Evolutionary conservation across 768 basidiomycete genomes (phyloP).

Genomic region (Mycena metata): DNA sequence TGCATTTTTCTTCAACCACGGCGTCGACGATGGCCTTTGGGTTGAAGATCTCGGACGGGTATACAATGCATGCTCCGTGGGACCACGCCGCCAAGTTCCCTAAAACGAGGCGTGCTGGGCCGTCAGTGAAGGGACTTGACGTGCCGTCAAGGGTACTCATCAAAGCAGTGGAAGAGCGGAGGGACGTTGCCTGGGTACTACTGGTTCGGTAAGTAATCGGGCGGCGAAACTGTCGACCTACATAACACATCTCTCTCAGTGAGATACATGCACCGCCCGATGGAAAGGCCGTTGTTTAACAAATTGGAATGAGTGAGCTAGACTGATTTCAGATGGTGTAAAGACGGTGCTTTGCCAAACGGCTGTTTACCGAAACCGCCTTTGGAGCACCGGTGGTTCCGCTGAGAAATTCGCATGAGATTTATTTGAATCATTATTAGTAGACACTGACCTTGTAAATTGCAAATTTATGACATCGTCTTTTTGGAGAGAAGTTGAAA

Average conservation of each 20-base stretch:
- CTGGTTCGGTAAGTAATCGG: conserved; percentile 13
- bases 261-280: conserved; percentile 79
- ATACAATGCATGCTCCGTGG: conserved; percentile 81
- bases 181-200: conserved; percentile 77
- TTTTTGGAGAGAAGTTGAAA: conserved; percentile 56
- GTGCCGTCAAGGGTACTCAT: conserved; percentile 65
- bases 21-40: conserved; percentile 79
- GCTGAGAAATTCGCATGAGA: conserved; percentile 50
- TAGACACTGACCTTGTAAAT: conserved; percentile 80
- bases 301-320: conserved; percentile 85
- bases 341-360: no score
- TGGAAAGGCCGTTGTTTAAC: conserved; percentile 81
- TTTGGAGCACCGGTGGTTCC: conserved; percentile 88
- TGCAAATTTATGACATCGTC: conserved; percentile 88
- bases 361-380: conserved; percentile 90
- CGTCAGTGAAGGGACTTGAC: conserved; percentile 26
- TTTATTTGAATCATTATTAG: neutral
- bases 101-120: conserved; percentile 74
- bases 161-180: conserved; percentile 91
- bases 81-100: conserved; percentile 86
- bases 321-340: neutral
- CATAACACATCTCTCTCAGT: conserved; percentile 77
- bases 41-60: conserved; percentile 76
- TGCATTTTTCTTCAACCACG: conserved; percentile 76
- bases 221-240: conserved; percentile 47